These are phyloP conservation scores for Oryza australiensis DNA, from an alignment of 176 grass and related monocot genomes.

Conservation along the genomic window DNA sequence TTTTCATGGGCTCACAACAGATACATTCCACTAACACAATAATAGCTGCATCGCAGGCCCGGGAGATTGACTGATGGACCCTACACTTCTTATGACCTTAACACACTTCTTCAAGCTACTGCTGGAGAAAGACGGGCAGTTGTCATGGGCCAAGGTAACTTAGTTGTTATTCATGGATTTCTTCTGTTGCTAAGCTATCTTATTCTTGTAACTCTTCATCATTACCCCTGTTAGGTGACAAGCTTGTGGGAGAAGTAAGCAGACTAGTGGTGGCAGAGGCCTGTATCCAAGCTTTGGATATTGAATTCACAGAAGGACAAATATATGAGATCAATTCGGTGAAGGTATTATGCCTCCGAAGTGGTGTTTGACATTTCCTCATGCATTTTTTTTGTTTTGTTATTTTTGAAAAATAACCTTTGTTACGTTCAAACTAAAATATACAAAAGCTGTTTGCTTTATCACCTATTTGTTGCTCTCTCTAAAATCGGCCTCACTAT, in stretches of 20 bases:
- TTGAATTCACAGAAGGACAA: conserved; percentile 77
- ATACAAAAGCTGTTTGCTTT: not conserved
- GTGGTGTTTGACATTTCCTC: not conserved
- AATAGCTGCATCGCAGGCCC: conserved; percentile 40
- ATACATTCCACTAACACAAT: conserved; percentile 36
- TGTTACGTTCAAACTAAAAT: not conserved
- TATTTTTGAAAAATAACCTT: not conserved
- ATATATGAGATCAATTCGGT: conserved; percentile 94
- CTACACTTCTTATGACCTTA: conserved; percentile 98
- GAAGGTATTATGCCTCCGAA: conserved; percentile 54
- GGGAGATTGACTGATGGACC: conserved; percentile 97
- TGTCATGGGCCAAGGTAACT: conserved; percentile 75
- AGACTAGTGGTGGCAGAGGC: conserved; percentile 96
- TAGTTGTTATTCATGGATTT: not conserved
- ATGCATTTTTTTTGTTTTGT: not conserved
- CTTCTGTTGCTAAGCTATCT: not conserved
- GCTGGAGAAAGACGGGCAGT: conserved; percentile 88
- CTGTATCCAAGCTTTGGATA: conserved; percentile 91
- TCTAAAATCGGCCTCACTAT: not conserved
- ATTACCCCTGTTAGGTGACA: conserved; percentile 54
- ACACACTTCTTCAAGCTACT: conserved; percentile 95
- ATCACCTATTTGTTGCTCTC: not conserved
- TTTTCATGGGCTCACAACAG: not conserved
- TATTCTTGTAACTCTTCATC: not conserved
- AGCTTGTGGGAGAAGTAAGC: conserved; percentile 91